Base-by-base conservation (phyloP, 495 filamentous ascomycete genomes). In the Lepraria neglecta region DNA sequence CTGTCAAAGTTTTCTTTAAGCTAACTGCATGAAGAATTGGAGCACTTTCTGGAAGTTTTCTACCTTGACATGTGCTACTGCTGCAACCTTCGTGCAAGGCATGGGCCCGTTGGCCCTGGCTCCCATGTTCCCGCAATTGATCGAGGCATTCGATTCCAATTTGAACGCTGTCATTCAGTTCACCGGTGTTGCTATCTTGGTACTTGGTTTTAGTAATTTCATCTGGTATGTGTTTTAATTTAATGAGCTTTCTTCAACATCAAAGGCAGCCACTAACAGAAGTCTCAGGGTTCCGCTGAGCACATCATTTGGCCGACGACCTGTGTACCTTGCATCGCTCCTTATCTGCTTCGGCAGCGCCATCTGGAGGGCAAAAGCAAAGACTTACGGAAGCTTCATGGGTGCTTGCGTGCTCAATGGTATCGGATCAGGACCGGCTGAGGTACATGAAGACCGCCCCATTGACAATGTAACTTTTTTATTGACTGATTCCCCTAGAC, bases 191-290 rank as follows among this genome's bases (percentile, higher is more conserved):
- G 80, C 78, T 50, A 86, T 85, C 57, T 68, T 86, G 33, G 80
- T 85, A 0, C 73, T 86, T 2, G 84, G 84, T 0, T 85, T 84
- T 63, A 82, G 80, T 58, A 86, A 85, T 60, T 86, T 85, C 69
- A 73, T 87, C 66, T 83, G 82, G 75, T 76, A 65, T n/a, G 43
- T 33, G 14, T 19, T 19, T 12, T 19, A 43, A 4, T 24, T n/a
- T 30, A 10, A 38, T 38, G 5, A 38, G 12, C 9, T 38, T 7
- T 38, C 9, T 38, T 12, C 35, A 12, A 38, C 9, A 7, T 12
- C 35, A 38, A 11, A 12, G 35, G 35, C 35, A 38, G 35, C 35
- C 35, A 38, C 12, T 38, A 38, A 38, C 35, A 1, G 9, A 21
- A 50, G 30, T 21, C 7, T 30, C 47, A 77, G 75, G 80, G 80